Evolutionary conservation across 2,329 filamentous ascomycete species (phyloP).

Genomic region (Botrytis squamosa): DNA sequence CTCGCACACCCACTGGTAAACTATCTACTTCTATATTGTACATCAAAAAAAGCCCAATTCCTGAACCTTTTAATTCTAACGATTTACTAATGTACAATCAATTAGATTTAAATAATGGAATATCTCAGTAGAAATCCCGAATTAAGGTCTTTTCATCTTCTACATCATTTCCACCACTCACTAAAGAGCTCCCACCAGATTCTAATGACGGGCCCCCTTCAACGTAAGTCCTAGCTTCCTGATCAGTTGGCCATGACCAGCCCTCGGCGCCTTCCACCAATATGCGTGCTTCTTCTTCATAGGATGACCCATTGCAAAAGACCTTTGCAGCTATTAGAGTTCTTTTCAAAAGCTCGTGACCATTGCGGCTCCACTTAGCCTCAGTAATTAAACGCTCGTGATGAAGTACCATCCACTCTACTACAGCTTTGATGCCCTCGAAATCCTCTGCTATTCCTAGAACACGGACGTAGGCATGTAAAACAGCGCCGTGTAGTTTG

Average conservation of each 20-base stretch:
- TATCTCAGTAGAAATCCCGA: neutral
- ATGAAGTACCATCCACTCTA: conserved; percentile 58
- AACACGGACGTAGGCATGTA: conserved; percentile 62
- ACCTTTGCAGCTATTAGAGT: conserved; percentile 31
- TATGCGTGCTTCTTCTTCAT: conserved; percentile 25
- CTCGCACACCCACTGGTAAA: neutral
- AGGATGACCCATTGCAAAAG: conserved; percentile 25
- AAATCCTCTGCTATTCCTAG: conserved; percentile 61
- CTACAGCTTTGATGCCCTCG: conserved; percentile 54
- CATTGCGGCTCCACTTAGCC: conserved; percentile 28
- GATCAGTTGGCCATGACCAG: conserved; percentile 37
- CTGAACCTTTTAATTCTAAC: neutral
- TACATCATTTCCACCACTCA: neutral
- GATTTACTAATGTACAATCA: neutral
- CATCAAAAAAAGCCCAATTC: neutral
- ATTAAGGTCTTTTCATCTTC: neutral
- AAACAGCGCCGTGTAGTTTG: conserved; percentile 46
- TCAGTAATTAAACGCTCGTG: conserved; percentile 40
- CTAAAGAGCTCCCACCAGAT: neutral
- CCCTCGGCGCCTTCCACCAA: conserved; percentile 30
- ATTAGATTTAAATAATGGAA: neutral
- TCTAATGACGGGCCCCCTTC: neutral
- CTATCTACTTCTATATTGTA: neutral
- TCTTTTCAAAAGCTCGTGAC: conserved; percentile 24
- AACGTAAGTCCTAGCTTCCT: conserved; percentile 23